phyloP scores from a whole-genome alignment of 192 early-diverging fungal species.

The Gonapodya prolifera region DNA sequence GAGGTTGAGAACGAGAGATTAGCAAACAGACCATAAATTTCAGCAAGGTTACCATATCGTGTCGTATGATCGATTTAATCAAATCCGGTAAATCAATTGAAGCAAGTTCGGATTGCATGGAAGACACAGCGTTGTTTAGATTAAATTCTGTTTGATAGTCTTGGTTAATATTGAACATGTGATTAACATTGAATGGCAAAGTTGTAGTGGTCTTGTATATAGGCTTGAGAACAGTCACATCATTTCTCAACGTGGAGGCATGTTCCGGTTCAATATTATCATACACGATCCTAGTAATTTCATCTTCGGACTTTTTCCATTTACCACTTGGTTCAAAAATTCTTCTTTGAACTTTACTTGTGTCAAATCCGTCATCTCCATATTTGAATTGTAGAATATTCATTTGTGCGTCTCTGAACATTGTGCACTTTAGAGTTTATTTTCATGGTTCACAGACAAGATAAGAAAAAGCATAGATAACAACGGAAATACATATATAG shows the following conservation, averaged over 20 bases:
- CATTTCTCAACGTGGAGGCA: slow-evolving; percentile 50
- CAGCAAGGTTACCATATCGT: slow-evolving; percentile 44
- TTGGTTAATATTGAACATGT: no score
- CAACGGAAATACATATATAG: no score
- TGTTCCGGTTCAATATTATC: slow-evolving; percentile 55
- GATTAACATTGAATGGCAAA: no score
- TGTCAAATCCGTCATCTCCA: slow-evolving; percentile 98
- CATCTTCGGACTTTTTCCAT: slow-evolving; percentile 64
- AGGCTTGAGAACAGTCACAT: slow-evolving; percentile 58
- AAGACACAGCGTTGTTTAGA: no score
- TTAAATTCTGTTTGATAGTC: no score
- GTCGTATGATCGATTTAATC: slow-evolving; percentile 44
- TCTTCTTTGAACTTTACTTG: slow-evolving; percentile 73
- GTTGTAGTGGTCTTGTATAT: slow-evolving; percentile 59
- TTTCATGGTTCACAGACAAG: no score
- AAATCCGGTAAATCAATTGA: no score
- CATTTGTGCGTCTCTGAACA: slow-evolving; percentile 85
- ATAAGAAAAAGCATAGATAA: no score
- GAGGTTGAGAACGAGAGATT: no score
- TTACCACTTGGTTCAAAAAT: slow-evolving; percentile 53
- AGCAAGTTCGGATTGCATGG: no score
- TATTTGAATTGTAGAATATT: slow-evolving; percentile 93
- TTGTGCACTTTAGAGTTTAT: slow-evolving; percentile 95
- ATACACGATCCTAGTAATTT: slow-evolving; percentile 55
- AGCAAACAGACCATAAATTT: no score